These are phyloP conservation scores for Sarocladium brachiariae DNA, from an alignment of 2,329 filamentous ascomycete genomes.

Conservation along the genomic window DNA sequence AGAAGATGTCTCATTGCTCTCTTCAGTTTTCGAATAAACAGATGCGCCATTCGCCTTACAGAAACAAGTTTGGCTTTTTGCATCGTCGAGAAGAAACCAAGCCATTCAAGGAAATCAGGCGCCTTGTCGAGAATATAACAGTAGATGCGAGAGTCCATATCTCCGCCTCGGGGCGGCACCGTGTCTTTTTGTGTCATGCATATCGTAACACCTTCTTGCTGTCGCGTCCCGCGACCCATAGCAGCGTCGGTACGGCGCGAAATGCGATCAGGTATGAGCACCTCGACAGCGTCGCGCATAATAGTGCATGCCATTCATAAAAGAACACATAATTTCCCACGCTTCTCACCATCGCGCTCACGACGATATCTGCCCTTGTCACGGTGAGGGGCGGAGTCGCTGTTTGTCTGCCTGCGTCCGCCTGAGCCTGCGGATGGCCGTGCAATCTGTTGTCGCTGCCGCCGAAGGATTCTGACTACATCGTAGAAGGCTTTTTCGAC, in stretches of 20 bases:
- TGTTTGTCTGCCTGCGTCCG: constrained; percentile 32
- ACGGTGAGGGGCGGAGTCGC: constrained; percentile 26
- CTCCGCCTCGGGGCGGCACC: constrained; percentile 5
- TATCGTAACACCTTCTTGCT: constrained; percentile 3
- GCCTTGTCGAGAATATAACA: constrained; percentile 6
- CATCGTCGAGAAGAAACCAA: not conserved
- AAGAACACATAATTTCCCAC: constrained; percentile 30
- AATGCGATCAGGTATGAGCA: not conserved
- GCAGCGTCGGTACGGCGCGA: not conserved
- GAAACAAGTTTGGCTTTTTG: constrained; percentile 7
- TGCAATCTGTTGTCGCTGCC: constrained; percentile 61
- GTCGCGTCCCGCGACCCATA: not conserved
- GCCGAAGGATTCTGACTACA: constrained; percentile 82
- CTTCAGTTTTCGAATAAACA: constrained; percentile 4
- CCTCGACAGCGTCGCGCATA: not conserved
- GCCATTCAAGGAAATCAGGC: not conserved
- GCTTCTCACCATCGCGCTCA: constrained; percentile 28
- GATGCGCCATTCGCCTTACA: constrained; percentile 12
- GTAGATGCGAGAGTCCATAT: not conserved
- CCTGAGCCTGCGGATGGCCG: constrained; percentile 29
- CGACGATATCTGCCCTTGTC: constrained; percentile 24
- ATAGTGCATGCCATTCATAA: constrained; percentile 25
- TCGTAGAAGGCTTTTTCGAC: constrained; percentile 99
- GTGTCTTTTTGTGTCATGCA: constrained; percentile 10
- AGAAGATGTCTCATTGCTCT: constrained; percentile 10